Percentiles rank a stretch among this genome's conserved stretches.
These are phyloP conservation scores for Diaporthe humulicola DNA, from an alignment of 2,329 filamentous ascomycete genomes.

Conservation along the genomic window DNA sequence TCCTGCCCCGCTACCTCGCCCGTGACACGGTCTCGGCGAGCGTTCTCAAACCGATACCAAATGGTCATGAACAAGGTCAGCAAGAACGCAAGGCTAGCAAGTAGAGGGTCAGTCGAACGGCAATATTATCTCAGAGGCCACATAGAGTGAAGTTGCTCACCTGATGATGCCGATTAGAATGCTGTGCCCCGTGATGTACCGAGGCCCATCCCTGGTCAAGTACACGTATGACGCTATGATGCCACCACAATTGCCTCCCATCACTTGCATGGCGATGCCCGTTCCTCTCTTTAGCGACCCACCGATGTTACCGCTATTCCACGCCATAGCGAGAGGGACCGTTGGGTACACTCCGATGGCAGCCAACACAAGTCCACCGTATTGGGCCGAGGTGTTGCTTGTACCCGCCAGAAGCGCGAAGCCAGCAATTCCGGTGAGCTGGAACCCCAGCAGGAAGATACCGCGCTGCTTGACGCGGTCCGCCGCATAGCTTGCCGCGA, in stretches of 20 bases:
- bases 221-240: constrained; percentile 45
- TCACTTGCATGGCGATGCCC: constrained; percentile 42
- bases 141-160: background rate
- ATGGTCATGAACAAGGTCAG: constrained; percentile 49
- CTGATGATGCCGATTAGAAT: constrained; percentile 43
- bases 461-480: constrained; percentile 48
- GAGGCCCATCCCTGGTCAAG: constrained; percentile 40
- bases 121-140: background rate
- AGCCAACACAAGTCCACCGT: constrained; percentile 61
- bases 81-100: constrained; percentile 47
- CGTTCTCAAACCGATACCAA: constrained; percentile 50
- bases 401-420: constrained; percentile 57
- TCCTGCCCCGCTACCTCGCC: constrained; percentile 40
- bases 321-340: constrained; percentile 68
- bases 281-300: constrained; percentile 47
- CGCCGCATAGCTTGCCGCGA: constrained; percentile 59
- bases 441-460: constrained; percentile 58
- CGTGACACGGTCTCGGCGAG: constrained; percentile 45
- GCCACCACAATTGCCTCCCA: constrained; percentile 43
- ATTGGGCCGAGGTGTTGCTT: constrained; percentile 57
- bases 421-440: constrained; percentile 59
- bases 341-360: constrained; percentile 66
- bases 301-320: constrained; percentile 72
- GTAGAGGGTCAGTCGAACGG: background rate
- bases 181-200: constrained; percentile 42